These are phyloP conservation scores for Ustilago xerochloae DNA, from an alignment of 1,284 basidiomycete species.

Conservation along the genomic window DNA sequence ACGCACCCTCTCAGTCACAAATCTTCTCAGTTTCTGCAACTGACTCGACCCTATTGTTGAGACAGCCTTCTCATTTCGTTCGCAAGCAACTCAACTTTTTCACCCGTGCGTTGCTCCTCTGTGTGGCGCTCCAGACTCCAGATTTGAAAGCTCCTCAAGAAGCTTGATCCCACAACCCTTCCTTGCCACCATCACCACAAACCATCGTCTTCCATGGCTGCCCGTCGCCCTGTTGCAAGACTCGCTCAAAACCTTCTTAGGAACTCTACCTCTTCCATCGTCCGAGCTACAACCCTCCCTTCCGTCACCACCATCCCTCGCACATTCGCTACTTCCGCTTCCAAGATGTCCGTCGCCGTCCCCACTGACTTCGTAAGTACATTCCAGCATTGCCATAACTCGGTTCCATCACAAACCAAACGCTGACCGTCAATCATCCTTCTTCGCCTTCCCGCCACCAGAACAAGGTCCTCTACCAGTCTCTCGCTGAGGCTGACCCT, in stretches of 20 bases:
- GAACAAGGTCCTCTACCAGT: constrained; percentile 91
- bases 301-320: constrained; percentile 24
- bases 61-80: neutral
- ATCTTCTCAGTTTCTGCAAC: constrained; percentile 3
- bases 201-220: constrained; percentile 44
- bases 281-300: constrained; percentile 15
- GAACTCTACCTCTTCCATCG: constrained; percentile 19
- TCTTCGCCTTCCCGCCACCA: constrained; percentile 66
- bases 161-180: neutral
- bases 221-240: constrained; percentile 45
- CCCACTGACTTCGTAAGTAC: constrained; percentile 64
- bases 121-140: neutral
- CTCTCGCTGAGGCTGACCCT: constrained; percentile 89
- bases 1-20: neutral
- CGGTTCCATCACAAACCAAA: neutral
- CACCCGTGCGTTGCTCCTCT: neutral
- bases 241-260: constrained; percentile 44
- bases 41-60: constrained; percentile 21
- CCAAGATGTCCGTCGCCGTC: constrained; percentile 62
- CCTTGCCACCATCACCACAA: constrained; percentile 23
- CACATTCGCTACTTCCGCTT: constrained; percentile 34
- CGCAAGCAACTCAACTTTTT: neutral
- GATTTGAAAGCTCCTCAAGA: neutral
- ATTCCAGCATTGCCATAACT: neutral
- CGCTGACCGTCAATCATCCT: constrained; percentile 6